Evolutionary conservation across 345 rosid species (phyloP).

Genomic region (Sonneratia alba): DNA sequence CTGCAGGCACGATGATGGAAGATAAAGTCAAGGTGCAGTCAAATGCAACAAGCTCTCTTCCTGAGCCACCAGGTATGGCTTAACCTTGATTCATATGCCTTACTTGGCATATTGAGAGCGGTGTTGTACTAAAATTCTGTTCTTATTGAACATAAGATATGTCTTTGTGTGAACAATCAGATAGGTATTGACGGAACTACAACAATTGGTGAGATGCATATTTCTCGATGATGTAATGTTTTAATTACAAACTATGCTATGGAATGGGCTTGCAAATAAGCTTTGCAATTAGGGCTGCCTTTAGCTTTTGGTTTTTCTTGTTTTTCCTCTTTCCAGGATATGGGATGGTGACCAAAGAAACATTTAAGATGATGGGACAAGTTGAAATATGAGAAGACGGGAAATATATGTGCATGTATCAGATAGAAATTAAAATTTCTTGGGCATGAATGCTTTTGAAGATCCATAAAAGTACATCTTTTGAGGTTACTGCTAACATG

Average conservation of each 20-base stretch:
- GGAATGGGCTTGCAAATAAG: neutral
- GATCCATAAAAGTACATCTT: neutral
- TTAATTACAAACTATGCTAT: neutral
- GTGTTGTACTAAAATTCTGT: neutral
- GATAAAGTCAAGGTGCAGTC: conserved; percentile 35
- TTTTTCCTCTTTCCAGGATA: no score
- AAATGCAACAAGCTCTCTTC: conserved; percentile 37
- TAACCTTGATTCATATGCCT: neutral
- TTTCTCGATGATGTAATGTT: neutral
- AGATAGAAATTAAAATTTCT: neutral
- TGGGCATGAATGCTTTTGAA: neutral
- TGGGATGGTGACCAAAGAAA: no score
- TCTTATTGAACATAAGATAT: neutral
- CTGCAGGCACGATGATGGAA: conserved; percentile 41
- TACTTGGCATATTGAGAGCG: neutral
- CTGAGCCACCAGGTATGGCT: conserved; percentile 56
- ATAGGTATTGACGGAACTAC: neutral
- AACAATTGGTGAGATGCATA: neutral
- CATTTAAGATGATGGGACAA: no score
- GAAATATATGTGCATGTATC: neutral
- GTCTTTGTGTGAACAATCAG: neutral
- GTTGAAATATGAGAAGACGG: no score
- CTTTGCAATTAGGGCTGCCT: neutral
- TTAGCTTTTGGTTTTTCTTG: neutral
- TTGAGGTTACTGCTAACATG: neutral